Evolutionary conservation across 148 eudicot genomes (phyloP).

Genomic region (Nepenthes gracilis): DNA sequence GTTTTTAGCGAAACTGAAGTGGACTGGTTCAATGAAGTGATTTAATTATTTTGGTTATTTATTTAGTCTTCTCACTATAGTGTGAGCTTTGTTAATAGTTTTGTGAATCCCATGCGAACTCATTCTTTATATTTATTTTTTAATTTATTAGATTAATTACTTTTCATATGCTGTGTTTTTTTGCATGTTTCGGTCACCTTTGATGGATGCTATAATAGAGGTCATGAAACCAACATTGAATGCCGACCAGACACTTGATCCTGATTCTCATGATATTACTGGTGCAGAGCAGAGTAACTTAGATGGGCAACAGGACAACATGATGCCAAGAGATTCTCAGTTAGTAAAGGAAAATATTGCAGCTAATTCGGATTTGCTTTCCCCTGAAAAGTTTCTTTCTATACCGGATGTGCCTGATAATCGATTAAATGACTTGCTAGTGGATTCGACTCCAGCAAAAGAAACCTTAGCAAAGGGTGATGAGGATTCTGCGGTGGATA

Average conservation of each 20-base stretch:
- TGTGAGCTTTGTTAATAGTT: too few species aligned
- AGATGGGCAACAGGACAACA: slow-evolving; percentile 18
- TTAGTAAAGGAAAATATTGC: slow-evolving; percentile 18
- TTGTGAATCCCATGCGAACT: too few species aligned
- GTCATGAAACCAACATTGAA: slow-evolving; percentile 1
- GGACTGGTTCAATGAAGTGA: too few species aligned
- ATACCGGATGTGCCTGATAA: slow-evolving; percentile 23
- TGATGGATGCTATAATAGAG: too few species aligned
- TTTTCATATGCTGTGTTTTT: too few species aligned
- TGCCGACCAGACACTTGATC: background rate
- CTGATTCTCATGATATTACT: slow-evolving; percentile 17
- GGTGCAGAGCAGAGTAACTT: slow-evolving; percentile 10
- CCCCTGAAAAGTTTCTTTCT: slow-evolving; percentile 50
- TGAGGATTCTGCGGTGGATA: slow-evolving; percentile 7
- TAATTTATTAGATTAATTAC: too few species aligned
- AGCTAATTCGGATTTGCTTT: slow-evolving; percentile 29
- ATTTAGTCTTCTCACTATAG: too few species aligned
- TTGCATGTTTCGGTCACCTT: too few species aligned
- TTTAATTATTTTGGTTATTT: too few species aligned
- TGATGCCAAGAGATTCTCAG: slow-evolving; percentile 12
- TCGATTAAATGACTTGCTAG: slow-evolving; percentile 20
- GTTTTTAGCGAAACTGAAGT: too few species aligned
- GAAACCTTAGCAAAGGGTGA: slow-evolving; percentile 15
- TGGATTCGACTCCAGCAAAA: slow-evolving; percentile 41
- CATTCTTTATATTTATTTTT: too few species aligned